Percentiles rank a stretch among this genome's conserved stretches.
Evolutionary conservation across 202 grass and related monocot species (phyloP).

Genomic region (Panicum hallii): DNA sequence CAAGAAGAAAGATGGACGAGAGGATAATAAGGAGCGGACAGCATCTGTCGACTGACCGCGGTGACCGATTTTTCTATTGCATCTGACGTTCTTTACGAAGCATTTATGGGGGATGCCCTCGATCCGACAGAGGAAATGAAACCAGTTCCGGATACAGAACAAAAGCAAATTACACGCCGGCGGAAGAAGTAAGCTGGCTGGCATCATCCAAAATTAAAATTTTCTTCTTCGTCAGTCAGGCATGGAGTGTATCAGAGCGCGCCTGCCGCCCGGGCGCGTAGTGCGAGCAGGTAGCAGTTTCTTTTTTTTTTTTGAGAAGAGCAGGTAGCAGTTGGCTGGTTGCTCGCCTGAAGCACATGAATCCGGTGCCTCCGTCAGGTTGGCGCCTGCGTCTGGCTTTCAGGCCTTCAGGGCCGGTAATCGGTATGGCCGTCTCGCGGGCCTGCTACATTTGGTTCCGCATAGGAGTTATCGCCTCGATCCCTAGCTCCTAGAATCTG

Average conservation of each 20-base stretch:
- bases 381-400: background rate
- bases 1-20: no score
- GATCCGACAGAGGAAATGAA: background rate
- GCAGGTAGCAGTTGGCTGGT: background rate
- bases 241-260: no score
- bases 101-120: no score
- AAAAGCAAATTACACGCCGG: no score
- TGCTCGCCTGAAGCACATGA: background rate
- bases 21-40: no score
- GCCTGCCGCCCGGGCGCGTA: no score
- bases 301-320: no score
- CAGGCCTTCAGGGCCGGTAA: background rate
- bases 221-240: background rate
- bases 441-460: background rate
- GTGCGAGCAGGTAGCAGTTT: no score
- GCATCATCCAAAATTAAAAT: background rate
- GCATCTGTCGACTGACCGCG: no score
- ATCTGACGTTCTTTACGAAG: no score
- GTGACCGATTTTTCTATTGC: no score
- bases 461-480: constrained; percentile 17
- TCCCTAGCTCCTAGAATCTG: background rate
- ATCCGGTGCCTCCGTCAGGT: background rate
- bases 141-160: background rate
- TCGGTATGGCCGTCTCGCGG: background rate
- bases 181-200: background rate